Evolutionary conservation across 148 eudicot genomes (phyloP).

Genomic region (Camellia lanceoleosa): DNA sequence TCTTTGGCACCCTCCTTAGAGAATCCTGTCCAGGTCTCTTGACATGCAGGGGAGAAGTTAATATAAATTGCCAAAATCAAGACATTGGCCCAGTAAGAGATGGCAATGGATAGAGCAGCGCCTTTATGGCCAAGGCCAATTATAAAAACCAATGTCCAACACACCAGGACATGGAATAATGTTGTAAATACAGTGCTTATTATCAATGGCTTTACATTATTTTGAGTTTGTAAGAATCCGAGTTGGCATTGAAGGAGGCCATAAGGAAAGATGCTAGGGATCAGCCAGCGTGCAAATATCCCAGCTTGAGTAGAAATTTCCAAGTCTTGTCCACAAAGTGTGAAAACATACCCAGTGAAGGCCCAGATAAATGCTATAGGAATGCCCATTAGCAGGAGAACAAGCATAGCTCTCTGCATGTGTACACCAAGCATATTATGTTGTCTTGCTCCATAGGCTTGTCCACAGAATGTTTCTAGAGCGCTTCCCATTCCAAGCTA

Average conservation of each 20-base stretch:
- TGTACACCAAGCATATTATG: slow-evolving; percentile 39
- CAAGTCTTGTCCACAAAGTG: slow-evolving; percentile 30
- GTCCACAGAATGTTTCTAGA: slow-evolving; percentile 43
- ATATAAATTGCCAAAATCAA: slow-evolving; percentile 38
- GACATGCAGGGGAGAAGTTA: slow-evolving; percentile 26
- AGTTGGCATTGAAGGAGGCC: slow-evolving; percentile 31
- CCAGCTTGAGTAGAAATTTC: slow-evolving; percentile 36
- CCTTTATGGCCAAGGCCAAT: slow-evolving; percentile 32
- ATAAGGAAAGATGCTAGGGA: slow-evolving; percentile 40
- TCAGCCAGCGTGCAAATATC: slow-evolving; percentile 27
- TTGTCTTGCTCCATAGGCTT: slow-evolving; percentile 42
- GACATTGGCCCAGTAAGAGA: slow-evolving; percentile 41
- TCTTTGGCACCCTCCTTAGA: slow-evolving; percentile 34
- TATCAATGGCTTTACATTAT: slow-evolving; percentile 37
- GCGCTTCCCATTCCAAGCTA: slow-evolving; percentile 51
- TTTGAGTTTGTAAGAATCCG: slow-evolving; percentile 39
- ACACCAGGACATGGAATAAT: slow-evolving; percentile 12
- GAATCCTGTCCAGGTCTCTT: slow-evolving; percentile 46
- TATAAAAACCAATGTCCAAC: slow-evolving; percentile 28
- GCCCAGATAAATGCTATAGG: slow-evolving; percentile 31
- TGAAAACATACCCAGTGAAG: slow-evolving; percentile 22
- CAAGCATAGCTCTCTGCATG: slow-evolving; percentile 38
- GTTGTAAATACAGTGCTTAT: slow-evolving; percentile 21
- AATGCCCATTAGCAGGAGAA: slow-evolving; percentile 23
- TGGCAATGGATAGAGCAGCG: slow-evolving; percentile 36